Evolutionary conservation across 2,329 filamentous ascomycete genomes (phyloP), one percentile per base, ranked within the genome.

Genomic region (Nannizziopsis barbatae): DNA sequence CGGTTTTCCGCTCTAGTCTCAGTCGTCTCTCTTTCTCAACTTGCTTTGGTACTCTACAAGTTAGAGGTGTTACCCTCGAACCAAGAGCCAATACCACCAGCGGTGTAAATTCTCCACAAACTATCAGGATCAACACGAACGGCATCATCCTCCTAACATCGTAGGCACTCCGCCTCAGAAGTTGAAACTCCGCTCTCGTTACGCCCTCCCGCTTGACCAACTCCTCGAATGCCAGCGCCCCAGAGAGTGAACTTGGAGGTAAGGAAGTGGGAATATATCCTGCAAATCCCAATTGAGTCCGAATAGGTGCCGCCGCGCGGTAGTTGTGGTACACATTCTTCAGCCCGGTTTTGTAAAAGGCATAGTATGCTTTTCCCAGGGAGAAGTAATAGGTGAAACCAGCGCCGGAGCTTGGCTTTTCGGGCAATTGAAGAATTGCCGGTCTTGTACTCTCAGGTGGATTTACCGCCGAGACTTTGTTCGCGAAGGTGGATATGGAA

Each of bases 101-200:
- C 0, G 89, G 87, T 1, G 89, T 86, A 67, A 94, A 83, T 66
- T 96, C 90, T 20, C 88, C 90, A 62, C 84, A 86, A 12, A 94
- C 53, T 1, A 90, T 58, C 5, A 95, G 73, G 43, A 95, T 69
- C 2, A 94, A 52, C 0, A 72, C 81, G 62, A 98, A 95, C 1
- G 84, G 65, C 0, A 89, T 86, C 45, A 95, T 72, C 18, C 87
- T 81, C n/a, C 78, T 69, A 40, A 86, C 68, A 63, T 96, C 92
- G 58, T 84, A 76, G 37, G 72, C 70, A 37, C 80, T 81, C 50
- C 90, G 77, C 52, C 70, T 70, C 44, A 84, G 65, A 1, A 94
- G 74, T 55, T 89, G 81, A 67, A 82, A 83, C 52, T 86, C 77
- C 1, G 80, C 75, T 35, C 88, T 77, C 2, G 78, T 80, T 36